Conservation (phyloP, 805 yeast genomes). For the Danielozyma ontarioensis region DNA sequence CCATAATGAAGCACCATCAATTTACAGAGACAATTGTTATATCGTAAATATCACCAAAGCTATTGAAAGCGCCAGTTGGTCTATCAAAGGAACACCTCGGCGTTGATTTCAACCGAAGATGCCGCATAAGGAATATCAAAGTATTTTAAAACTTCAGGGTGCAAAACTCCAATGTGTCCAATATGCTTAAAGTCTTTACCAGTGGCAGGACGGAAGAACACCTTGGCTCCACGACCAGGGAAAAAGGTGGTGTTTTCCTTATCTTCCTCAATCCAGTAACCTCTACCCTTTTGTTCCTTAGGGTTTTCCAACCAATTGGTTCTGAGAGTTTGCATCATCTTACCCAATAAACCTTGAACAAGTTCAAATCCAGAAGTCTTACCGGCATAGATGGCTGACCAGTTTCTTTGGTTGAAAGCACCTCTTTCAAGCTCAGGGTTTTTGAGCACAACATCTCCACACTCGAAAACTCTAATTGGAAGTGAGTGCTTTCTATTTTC, state of each 20-base stretch:
- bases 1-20: too few relatives aligned
- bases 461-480: conserved; percentile 92
- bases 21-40: too few relatives aligned
- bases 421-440: conserved; percentile 76
- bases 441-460: conserved; percentile 91
- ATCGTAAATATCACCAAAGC: too few relatives aligned
- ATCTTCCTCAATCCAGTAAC: conserved; percentile 82
- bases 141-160: conserved; percentile 83
- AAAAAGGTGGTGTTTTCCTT: conserved; percentile 66
- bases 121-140: conserved; percentile 94
- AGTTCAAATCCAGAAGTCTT: conserved; percentile 92
- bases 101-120: conserved; percentile 82
- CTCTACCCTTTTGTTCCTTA: conserved; percentile 51
- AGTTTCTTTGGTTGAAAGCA: conserved; percentile 87
- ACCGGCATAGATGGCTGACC: conserved; percentile 93
- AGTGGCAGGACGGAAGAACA: conserved; percentile 63
- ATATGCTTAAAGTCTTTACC: conserved; percentile 54
- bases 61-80: too few relatives aligned
- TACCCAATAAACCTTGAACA: conserved; percentile 91
- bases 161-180: conserved; percentile 91
- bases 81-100: conserved; percentile 73
- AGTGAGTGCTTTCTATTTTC: conserved; percentile 94
- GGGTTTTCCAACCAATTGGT: conserved; percentile 71
- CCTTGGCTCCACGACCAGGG: conserved; percentile 96
- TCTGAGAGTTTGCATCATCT: conserved; percentile 94